Evolutionary conservation across 345 rosid genomes (phyloP), one percentile per base, ranked within the genome.

Genomic region (Camelina hispida): DNA sequence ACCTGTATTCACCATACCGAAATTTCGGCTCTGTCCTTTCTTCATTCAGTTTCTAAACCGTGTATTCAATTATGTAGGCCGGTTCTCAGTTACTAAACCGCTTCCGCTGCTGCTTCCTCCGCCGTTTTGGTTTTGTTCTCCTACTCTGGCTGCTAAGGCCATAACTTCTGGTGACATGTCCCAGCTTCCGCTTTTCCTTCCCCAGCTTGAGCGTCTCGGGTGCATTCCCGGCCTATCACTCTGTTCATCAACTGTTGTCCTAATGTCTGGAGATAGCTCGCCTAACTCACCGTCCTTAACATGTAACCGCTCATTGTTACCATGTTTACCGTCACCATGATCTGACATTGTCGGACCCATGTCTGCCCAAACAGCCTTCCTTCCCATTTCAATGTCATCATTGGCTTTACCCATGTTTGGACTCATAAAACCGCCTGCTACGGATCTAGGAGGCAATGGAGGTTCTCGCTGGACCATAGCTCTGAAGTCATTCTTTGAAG

Each of bases 371-470:
- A 91, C 97, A 7, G 95, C 90, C 56, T 91, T 94, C 79, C 98
- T 87, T 43, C 98, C 97, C 97, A 90, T 90, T 74, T 94, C 98
- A 65, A 94, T 91, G 80, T 94, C 96, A 84, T 88, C 97, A 10
- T 78, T 87, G 3, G 88, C 88, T 79, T 87, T 91, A 50, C 96
- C 98, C 93, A 91, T 90, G 82, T 87, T 94, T 34, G 97, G 98
- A 78, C 97, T 94, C 97, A 90, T 91, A 63, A 91, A 94, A 56
- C 97, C 90, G 4, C 93, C 89, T 15, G 86, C 88, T 37, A 83
- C 81, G 4, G 87, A 53, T 75, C 93, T 85, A 16, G 86, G 75
- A 57, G 95, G 87, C 55, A 87, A 66, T 14, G 79, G 84, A 25
- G 91, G 90, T 71, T 94, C 98, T 80, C 87, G 88, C 11, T 80